Conservation (phyloP, 2,329 filamentous ascomycete genomes). For the Scopulariopsis brevicaulis region DNA sequence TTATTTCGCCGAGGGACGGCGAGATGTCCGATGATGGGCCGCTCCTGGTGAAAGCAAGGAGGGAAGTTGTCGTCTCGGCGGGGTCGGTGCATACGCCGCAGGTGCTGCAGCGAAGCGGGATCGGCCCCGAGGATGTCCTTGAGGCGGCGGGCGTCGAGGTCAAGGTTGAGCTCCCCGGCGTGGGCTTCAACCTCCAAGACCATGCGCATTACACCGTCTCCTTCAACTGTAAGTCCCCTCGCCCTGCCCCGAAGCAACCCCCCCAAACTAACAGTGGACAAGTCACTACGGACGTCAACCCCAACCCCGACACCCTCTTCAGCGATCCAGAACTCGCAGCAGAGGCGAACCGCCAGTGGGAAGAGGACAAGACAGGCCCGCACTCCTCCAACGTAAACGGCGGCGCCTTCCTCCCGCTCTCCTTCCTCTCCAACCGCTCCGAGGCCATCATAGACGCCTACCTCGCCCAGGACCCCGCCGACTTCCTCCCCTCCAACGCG, state of each 20-base stretch:
- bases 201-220: constrained; percentile 16
- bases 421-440: constrained; percentile 10
- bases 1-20: constrained; percentile 6
- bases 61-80: constrained; percentile 28
- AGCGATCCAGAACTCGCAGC: not conserved
- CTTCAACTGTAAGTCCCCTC: constrained; percentile 6
- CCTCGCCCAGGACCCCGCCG: constrained; percentile 13
- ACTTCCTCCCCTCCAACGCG: constrained; percentile 9
- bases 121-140: constrained; percentile 22
- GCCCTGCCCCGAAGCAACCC: too few species aligned
- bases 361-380: constrained; percentile 8
- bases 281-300: constrained; percentile 1
- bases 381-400: constrained; percentile 9
- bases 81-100: constrained; percentile 30
- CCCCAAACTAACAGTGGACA: not conserved
- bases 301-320: not conserved
- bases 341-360: constrained; percentile 1
- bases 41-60: constrained; percentile 10
- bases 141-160: constrained; percentile 34
- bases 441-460: constrained; percentile 9
- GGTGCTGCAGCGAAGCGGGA: constrained; percentile 28
- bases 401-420: constrained; percentile 10
- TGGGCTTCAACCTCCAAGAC: constrained; percentile 50
- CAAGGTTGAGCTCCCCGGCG: constrained; percentile 44
- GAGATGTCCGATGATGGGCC: constrained; percentile 4